Percentiles rank a stretch among this genome's conserved stretches.
Conservation (phyloP, 208 protist species). For the Phytomonas sp. region DNA sequence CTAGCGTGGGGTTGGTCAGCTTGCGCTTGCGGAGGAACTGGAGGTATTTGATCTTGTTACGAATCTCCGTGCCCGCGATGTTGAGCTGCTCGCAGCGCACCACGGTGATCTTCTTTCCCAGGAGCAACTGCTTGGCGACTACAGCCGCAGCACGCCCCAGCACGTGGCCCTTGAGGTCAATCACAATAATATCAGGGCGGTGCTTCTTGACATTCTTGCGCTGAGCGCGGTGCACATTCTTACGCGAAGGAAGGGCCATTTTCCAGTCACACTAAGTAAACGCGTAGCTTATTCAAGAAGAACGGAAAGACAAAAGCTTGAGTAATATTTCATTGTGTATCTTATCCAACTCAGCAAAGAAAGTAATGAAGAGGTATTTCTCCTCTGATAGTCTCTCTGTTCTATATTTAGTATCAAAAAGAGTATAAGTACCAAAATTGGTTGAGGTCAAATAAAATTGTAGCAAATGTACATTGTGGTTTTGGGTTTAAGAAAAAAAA, state of each 20-base stretch:
- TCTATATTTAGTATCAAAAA: not conserved
- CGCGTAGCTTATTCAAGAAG: not conserved
- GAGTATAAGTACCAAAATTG: not conserved
- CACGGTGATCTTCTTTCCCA: slow-evolving; percentile 95
- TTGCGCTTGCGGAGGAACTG: slow-evolving; percentile 94
- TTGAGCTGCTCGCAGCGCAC: slow-evolving; percentile 96
- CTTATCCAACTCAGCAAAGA: not conserved
- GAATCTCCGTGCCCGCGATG: slow-evolving; percentile 93
- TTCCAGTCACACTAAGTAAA: too few relatives aligned
- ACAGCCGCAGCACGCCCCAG: slow-evolving; percentile 96
- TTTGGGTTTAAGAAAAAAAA: slow-evolving; percentile 9
- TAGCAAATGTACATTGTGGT: not conserved
- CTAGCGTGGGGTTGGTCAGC: slow-evolving; percentile 96
- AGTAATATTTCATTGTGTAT: not conserved
- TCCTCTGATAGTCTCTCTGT: not conserved
- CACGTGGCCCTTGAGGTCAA: slow-evolving; percentile 97
- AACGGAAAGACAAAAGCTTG: not conserved
- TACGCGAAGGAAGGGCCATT: slow-evolving; percentile 69
- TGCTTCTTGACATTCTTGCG: slow-evolving; percentile 76
- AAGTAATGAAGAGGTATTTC: not conserved
- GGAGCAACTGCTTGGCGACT: slow-evolving; percentile 96
- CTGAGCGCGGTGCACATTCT: slow-evolving; percentile 41
- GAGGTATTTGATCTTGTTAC: slow-evolving; percentile 97
- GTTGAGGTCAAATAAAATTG: not conserved
- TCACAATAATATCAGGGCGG: slow-evolving; percentile 88